Conservation (phyloP, 371 early-diverging fungal genomes). For the Funneliformis caledonium region DNA sequence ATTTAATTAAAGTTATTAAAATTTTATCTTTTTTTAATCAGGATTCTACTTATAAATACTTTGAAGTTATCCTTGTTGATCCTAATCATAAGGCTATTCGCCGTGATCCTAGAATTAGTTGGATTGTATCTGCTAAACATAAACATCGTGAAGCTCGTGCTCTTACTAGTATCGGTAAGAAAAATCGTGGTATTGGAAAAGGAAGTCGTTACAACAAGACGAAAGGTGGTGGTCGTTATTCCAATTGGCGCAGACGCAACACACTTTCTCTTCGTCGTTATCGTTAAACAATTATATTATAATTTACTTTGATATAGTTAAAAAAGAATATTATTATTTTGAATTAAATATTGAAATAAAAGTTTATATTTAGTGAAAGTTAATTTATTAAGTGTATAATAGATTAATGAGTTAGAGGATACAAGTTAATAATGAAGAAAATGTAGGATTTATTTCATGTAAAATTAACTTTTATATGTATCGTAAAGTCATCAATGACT, state of each 20-base stretch:
- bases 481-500: neutral
- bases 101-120: conserved; percentile 98
- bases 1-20: neutral
- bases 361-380: too few species aligned
- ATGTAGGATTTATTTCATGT: too few species aligned
- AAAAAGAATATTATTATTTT: too few species aligned
- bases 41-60: conserved; percentile 98
- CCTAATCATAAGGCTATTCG: conserved; percentile 97
- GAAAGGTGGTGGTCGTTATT: conserved; percentile 93
- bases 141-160: conserved; percentile 99
- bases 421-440: too few species aligned
- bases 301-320: neutral
- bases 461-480: too few species aligned
- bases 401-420: too few species aligned
- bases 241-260: conserved; percentile 77
- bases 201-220: conserved; percentile 99
- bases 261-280: conserved; percentile 82
- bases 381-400: too few species aligned
- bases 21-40: conserved; percentile 2
- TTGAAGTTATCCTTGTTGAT: conserved; percentile 98
- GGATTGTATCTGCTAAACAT: conserved; percentile 97
- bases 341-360: too few species aligned
- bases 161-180: conserved; percentile 96
- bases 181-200: conserved; percentile 98
- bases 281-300: conserved; percentile 55